phyloP scores from a whole-genome alignment of 2,329 filamentous ascomycete species.

The Venturiaceae sp. region DNA sequence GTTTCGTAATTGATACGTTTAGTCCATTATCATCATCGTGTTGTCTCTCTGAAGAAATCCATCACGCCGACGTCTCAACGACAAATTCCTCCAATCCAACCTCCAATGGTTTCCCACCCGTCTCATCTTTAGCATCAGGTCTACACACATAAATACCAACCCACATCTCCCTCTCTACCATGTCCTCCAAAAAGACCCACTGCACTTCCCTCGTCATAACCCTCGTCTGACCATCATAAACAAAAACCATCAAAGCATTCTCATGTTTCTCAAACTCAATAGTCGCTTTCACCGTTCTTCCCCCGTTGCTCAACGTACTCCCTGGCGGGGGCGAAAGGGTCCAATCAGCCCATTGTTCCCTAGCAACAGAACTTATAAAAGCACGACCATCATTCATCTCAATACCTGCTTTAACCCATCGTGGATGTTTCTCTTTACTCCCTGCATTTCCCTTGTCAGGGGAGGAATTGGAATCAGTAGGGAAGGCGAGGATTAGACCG shows the following conservation, averaged over 20 bases:
- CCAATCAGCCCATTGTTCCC: constrained; percentile 5
- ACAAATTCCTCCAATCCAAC: constrained; percentile 1
- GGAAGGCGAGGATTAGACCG: constrained; percentile 1
- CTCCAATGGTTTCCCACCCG: neutral
- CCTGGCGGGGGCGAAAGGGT: neutral
- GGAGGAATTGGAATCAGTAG: neutral
- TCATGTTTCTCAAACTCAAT: constrained; percentile 3
- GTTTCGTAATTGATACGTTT: too few species aligned
- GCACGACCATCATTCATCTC: neutral
- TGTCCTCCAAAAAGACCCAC: constrained; percentile 1
- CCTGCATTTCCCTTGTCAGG: neutral
- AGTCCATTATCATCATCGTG: too few species aligned
- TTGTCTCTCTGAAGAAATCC: too few species aligned
- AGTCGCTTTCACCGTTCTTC: neutral
- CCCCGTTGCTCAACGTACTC: neutral
- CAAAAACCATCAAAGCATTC: neutral
- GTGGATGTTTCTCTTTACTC: neutral
- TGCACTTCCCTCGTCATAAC: constrained; percentile 1
- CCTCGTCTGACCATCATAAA: neutral
- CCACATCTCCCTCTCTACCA: neutral
- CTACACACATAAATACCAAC: constrained; percentile 1
- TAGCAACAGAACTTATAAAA: neutral
- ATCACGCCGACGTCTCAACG: neutral
- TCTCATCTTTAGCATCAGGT: neutral
- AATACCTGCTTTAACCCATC: constrained; percentile 5